Evolutionary conservation across 371 early-diverging fungal genomes (phyloP).

Genomic region (Funneliformis caledonium): DNA sequence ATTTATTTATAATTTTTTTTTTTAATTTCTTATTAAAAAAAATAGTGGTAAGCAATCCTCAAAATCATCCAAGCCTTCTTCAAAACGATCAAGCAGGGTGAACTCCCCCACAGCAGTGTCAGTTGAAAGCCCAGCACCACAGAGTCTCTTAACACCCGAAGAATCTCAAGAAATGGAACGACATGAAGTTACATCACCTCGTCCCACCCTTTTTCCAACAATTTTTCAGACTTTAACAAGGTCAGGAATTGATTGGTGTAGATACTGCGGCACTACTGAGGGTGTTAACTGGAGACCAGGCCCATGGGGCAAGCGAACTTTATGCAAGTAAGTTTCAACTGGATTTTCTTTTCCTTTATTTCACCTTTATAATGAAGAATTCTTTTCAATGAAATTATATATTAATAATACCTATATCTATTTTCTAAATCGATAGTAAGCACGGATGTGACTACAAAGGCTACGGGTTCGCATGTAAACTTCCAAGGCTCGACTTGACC

Average conservation of each 20-base stretch:
- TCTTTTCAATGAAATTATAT: neutral
- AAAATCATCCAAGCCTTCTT: neutral
- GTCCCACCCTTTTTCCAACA: constrained; percentile 51
- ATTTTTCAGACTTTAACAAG: constrained; percentile 70
- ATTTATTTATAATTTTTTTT: neutral
- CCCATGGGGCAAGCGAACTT: constrained; percentile 92
- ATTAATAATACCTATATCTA: neutral
- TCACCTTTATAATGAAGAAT: neutral
- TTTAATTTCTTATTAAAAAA: neutral
- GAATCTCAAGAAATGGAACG: constrained; percentile 32
- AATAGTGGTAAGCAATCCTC: constrained; percentile 7
- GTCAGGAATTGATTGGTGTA: constrained; percentile 84
- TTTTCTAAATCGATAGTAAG: constrained; percentile 56
- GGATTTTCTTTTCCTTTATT: neutral
- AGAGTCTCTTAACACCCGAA: neutral
- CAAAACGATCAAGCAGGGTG: constrained; percentile 14
- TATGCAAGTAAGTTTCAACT: constrained; percentile 76
- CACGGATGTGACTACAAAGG: constrained; percentile 96
- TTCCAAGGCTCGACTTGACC: constrained; percentile 83
- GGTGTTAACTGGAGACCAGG: constrained; percentile 93
- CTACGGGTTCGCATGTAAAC: constrained; percentile 88
- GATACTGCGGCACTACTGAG: constrained; percentile 93
- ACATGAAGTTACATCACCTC: constrained; percentile 30
- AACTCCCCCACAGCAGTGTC: neutral
- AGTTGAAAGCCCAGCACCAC: neutral